phyloP scores from a whole-genome alignment of 192 early-diverging fungal genomes.

The Mortierella claussenii region DNA sequence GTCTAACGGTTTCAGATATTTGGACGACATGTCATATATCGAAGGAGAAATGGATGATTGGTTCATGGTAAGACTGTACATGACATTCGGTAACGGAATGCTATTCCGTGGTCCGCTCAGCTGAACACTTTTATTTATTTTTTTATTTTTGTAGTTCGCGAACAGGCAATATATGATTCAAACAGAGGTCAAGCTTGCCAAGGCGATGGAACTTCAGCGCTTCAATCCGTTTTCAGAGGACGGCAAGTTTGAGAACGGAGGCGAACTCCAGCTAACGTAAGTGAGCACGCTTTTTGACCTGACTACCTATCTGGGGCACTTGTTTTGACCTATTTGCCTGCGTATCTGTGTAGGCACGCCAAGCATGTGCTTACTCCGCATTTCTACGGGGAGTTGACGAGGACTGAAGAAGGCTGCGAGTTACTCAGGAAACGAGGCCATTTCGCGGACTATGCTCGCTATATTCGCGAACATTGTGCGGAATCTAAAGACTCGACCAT shows the following conservation, averaged over 20 bases:
- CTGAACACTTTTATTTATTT: background rate
- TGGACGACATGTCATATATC: constrained; percentile 77
- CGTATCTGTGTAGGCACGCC: constrained; percentile 39
- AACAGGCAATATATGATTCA: constrained; percentile 54
- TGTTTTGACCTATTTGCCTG: too few species aligned
- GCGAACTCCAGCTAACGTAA: constrained; percentile 31
- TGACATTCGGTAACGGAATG: too few species aligned
- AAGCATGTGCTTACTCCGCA: constrained; percentile 64
- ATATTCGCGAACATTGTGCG: constrained; percentile 61
- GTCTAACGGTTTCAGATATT: constrained; percentile 76
- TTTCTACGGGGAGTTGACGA: constrained; percentile 83
- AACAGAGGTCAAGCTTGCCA: constrained; percentile 46
- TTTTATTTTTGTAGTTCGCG: constrained; percentile 51
- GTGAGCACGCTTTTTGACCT: background rate
- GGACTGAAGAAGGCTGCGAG: constrained; percentile 78
- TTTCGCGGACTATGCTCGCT: constrained; percentile 70
- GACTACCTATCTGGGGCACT: too few species aligned
- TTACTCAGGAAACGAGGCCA: constrained; percentile 73
- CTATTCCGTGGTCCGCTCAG: too few species aligned
- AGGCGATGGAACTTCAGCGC: constrained; percentile 47
- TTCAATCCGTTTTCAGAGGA: constrained; percentile 48
- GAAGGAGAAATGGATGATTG: constrained; percentile 82
- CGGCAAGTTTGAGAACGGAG: constrained; percentile 43
- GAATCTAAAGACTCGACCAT: constrained; percentile 52
- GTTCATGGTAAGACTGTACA: constrained; percentile 80